Percentiles rank a stretch among this genome's conserved stretches.
Conservation (phyloP, 352 stramenopile genomes). For the Globisporangium splendens region DNA sequence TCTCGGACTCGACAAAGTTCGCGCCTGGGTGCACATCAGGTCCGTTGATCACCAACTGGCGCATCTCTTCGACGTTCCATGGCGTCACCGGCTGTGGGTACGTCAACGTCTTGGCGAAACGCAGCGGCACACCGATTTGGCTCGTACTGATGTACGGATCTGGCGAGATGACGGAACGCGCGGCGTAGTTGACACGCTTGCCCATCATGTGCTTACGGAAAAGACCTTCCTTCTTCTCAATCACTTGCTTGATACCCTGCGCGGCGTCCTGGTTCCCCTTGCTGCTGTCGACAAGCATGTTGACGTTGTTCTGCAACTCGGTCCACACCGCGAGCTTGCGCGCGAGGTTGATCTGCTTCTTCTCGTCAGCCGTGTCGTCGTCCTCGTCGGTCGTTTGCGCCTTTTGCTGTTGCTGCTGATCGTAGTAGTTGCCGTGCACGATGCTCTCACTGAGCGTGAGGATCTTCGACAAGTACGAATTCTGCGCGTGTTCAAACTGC, state of each 20-base stretch:
- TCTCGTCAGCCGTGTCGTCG: conserved; percentile 37
- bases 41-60: conserved; percentile 95
- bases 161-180: conserved; percentile 98
- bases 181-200: conserved; percentile 99
- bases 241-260: conserved; percentile 95
- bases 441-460: conserved; percentile 91
- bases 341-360: conserved; percentile 77
- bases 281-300: conserved; percentile 80
- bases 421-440: conserved; percentile 70
- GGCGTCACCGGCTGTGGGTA: conserved; percentile 98
- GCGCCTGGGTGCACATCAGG: conserved; percentile 95
- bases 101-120: conserved; percentile 97
- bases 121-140: conserved; percentile 98
- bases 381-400: conserved; percentile 45
- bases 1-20: conserved; percentile 97
- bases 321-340: conserved; percentile 95
- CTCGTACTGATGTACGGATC: conserved; percentile 99
- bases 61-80: conserved; percentile 98
- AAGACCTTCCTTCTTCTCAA: conserved; percentile 99
- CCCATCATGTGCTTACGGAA: conserved; percentile 99
- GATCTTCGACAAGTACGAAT: conserved; percentile 94
- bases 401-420: conserved; percentile 40
- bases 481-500: conserved; percentile 98
- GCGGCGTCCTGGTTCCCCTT: conserved; percentile 73
- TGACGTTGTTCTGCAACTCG: conserved; percentile 94